Base-by-base conservation (phyloP, 257 asterid genomes). In the Anisodus tanguticus region DNA sequence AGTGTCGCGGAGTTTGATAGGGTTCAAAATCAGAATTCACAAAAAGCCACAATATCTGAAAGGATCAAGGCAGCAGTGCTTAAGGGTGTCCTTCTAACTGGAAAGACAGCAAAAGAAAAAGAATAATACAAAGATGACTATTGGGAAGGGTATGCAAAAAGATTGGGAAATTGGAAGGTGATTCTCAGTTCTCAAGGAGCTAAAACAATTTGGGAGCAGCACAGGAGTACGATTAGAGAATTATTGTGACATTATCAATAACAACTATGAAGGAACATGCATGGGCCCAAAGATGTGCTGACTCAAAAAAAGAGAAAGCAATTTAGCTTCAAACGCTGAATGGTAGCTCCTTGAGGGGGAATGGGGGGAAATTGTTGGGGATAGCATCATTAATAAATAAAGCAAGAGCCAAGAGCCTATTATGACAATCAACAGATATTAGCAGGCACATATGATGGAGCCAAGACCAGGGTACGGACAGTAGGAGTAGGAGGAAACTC, bases 121-220 rank as follows among this genome's bases (percentile, higher is more conserved):
- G n/a, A 74, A 74, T 26, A 74, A 26, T 74, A 31, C 13, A 74
- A 74, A 74, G 43, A 49, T 9, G 2, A 49, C 22, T 74, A 19
- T 26, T 22, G 62, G 3, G 35, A 31, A 31, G 35, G 35, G 35
- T 74, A 62, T 74, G 62, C 81, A 49, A 49, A 74, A 49, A 19
- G 12, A 49, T 47, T 74, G 81, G 19, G 22, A 19, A 55, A 51
- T 17, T 31, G 35, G 35, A 31, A 31, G 80, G 47, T 49, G 81
- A 74, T 74, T 49, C 62, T 19, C 54, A 74, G 57, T 59, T 22
- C 43, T 74, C 80, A 49, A 74, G 58, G 17, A 11, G 37, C 80
- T 74, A 74, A 74, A 74, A 47, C 41, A 45, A 74, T 17, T 45
- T 26, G 35, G 41, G 80, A 74, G 43, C 80, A 74, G 80, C 80